These are phyloP conservation scores for Mycena kentingensis DNA, from an alignment of 768 basidiomycete species.

Conservation along the genomic window DNA sequence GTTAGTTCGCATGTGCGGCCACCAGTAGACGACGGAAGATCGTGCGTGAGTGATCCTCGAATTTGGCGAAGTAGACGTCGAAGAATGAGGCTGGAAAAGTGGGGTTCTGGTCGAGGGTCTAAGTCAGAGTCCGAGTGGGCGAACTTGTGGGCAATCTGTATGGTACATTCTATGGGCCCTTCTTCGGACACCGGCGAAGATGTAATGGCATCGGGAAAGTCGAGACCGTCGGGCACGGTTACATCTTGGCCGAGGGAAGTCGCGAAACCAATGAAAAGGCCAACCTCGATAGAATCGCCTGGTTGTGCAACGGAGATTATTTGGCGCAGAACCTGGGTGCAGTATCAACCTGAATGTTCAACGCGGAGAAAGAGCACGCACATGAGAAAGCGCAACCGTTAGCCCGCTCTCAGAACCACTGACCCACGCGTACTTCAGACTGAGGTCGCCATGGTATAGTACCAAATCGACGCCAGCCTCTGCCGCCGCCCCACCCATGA, in stretches of 20 bases:
- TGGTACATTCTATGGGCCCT: constrained; percentile 42
- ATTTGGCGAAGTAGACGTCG: constrained; percentile 63
- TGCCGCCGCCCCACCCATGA: constrained; percentile 80
- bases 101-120: constrained; percentile 44
- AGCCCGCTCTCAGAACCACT: constrained; percentile 84
- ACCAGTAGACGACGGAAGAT: constrained; percentile 45
- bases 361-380: constrained; percentile 44
- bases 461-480: constrained; percentile 88
- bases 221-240: constrained; percentile 12
- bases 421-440: constrained; percentile 84
- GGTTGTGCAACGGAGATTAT: constrained; percentile 64
- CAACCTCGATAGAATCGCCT: constrained; percentile 86
- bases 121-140: constrained; percentile 32
- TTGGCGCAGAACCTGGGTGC: constrained; percentile 76
- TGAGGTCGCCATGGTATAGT: constrained; percentile 86
- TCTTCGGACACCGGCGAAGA: constrained; percentile 32
- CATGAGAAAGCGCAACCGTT: constrained; percentile 80
- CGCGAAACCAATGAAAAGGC: constrained; percentile 58
- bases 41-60: constrained; percentile 49
- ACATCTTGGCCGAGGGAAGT: constrained; percentile 23
- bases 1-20: constrained; percentile 69
- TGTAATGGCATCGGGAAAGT: constrained; percentile 25
- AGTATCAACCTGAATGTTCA: constrained; percentile 19
- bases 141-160: constrained; percentile 55
- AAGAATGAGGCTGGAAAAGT: constrained; percentile 52